Evolutionary conservation across 2,329 filamentous ascomycete genomes (phyloP), one percentile per base, ranked within the genome.

Genomic region (Zymoseptoria tritici): DNA sequence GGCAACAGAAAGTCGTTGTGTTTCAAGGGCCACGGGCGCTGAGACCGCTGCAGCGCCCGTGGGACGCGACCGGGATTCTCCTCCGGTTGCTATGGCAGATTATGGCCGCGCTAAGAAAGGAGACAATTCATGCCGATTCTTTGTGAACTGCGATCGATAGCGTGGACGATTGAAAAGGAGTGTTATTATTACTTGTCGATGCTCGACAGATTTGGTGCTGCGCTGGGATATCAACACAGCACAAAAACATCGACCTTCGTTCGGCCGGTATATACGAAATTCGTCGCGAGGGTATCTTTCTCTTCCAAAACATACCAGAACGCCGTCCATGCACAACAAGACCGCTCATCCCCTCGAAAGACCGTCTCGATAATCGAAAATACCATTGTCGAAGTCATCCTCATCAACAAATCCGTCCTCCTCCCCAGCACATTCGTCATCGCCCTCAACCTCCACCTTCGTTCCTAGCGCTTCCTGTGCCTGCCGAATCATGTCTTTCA

Each of bases 401-500:
- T 46, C 36, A 46, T 46, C 36, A n/a, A 46, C 36, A 46, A 46
- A 46, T n/a, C 36, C 36, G 16, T 46, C 36, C 11, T 46, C 36
- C 36, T 46, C 36, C 7, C 13, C 36, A 46, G 36, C 36, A 46
- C 36, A 11, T 6, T n/a, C 36, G 13, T 75, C 72, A 21, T 64
- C 67, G 9, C 66, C 70, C 49, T 78, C 75, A 7, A 74, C 64
- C 29, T 76, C 73, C 26, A 77, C 69, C 60, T 75, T 79, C 20
- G 74, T 78, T 6, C 78, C 92, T 19, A 99, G 76, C 1, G 94
- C 94, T 73, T 94, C 88, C 67, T 88, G 88, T 0, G 92, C 94
- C 74, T 97, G 88, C 1, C 86, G 82, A 57, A 99, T 95, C 88
- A 99, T 91, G 36, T 87, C 88, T 70, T 89, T 84, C 54, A 97